Percentiles rank a stretch among this genome's conserved stretches.
Conservation (phyloP, 2,329 filamentous ascomycete genomes). For the Trichoderma pleuroti region DNA sequence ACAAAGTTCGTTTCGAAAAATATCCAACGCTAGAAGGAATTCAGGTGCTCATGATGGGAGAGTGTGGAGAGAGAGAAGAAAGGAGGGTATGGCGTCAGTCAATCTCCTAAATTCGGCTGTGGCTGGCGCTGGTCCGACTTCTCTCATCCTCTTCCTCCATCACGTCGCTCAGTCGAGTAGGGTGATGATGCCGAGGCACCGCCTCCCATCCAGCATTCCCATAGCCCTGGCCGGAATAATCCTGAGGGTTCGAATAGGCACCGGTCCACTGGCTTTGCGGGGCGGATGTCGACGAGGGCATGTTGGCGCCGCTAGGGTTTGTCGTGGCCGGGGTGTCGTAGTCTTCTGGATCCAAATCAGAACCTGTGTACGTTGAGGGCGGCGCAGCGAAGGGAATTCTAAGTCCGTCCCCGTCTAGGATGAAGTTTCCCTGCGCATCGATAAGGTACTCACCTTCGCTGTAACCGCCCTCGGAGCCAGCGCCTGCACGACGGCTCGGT, state of each 20-base stretch:
- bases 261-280: slow-evolving; percentile 40
- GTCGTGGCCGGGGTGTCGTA: slow-evolving; percentile 53
- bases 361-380: slow-evolving; percentile 44
- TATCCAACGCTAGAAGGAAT: slow-evolving; percentile 14
- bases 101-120: slow-evolving; percentile 46
- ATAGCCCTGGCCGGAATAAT: slow-evolving; percentile 66
- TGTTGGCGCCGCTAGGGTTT: slow-evolving; percentile 35
- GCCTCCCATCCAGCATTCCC: slow-evolving; percentile 69
- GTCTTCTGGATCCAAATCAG: slow-evolving; percentile 54
- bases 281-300: slow-evolving; percentile 29
- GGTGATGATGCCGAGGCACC: slow-evolving; percentile 79
- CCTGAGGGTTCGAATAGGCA: slow-evolving; percentile 44
- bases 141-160: slow-evolving; percentile 81
- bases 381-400: slow-evolving; percentile 52
- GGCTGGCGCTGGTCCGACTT: slow-evolving; percentile 69
- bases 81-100: slow-evolving; percentile 15
- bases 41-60: not conserved
- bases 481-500: slow-evolving; percentile 24
- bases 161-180: slow-evolving; percentile 83
- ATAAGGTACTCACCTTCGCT: slow-evolving; percentile 70
- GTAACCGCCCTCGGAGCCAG: slow-evolving; percentile 57
- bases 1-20: not conserved
- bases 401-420: slow-evolving; percentile 58
- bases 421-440: slow-evolving; percentile 58
- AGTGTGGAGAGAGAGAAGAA: not conserved